These are phyloP conservation scores for Trametes punicea DNA, from an alignment of 768 basidiomycete species.

Conservation along the genomic window DNA sequence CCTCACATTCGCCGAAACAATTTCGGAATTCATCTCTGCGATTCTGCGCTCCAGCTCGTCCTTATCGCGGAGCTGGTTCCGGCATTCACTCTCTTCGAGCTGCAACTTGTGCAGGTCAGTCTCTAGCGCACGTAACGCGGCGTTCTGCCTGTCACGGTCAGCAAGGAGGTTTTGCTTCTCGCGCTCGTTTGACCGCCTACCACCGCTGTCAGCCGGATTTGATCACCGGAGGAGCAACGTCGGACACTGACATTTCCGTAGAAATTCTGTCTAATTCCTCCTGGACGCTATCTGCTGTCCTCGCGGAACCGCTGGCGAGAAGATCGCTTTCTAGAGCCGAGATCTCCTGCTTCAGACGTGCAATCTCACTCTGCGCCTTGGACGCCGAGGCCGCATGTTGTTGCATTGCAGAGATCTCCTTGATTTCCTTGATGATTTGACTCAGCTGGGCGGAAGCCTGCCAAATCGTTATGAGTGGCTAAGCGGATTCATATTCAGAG, in stretches of 20 bases:
- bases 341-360: constrained; percentile 60
- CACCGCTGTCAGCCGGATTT: not conserved
- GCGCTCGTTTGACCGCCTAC: constrained; percentile 63
- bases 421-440: constrained; percentile 53
- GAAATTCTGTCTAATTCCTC: constrained; percentile 63
- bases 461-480: not conserved
- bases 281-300: constrained; percentile 85
- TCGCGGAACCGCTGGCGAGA: constrained; percentile 66
- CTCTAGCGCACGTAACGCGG: constrained; percentile 51
- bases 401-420: constrained; percentile 57
- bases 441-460: constrained; percentile 55
- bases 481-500: not conserved
- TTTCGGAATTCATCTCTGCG: constrained; percentile 55
- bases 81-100: constrained; percentile 54
- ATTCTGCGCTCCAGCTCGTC: constrained; percentile 53
- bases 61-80: constrained; percentile 58
- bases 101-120: constrained; percentile 61
- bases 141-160: constrained; percentile 62
- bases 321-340: constrained; percentile 65
- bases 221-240: not conserved
- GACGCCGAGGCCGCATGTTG: constrained; percentile 57
- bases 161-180: constrained; percentile 53
- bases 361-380: constrained; percentile 57
- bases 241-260: constrained; percentile 56
- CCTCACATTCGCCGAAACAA: constrained; percentile 39